These are phyloP conservation scores for Effrenium voratum DNA, from an alignment of 73 alveolate genomes.

Conservation along the genomic window DNA sequence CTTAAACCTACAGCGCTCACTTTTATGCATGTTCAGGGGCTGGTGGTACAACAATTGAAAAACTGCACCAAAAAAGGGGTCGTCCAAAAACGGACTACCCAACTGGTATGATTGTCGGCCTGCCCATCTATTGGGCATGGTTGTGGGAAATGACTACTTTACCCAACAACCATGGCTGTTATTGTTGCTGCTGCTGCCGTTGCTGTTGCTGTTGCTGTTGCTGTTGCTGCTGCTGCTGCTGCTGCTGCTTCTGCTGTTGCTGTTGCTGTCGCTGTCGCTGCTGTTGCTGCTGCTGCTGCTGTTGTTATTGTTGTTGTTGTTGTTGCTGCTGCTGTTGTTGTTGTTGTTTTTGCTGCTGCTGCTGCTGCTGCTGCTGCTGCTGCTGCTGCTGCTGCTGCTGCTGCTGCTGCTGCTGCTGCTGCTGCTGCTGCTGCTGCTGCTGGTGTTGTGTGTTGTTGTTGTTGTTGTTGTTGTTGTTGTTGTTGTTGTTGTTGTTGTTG, in stretches of 20 bases:
- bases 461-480: background rate
- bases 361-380: background rate
- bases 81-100: background rate
- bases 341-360: background rate
- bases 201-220: background rate
- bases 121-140: background rate
- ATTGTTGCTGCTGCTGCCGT: background rate
- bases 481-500: too few relatives aligned
- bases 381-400: background rate
- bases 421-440: background rate
- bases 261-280: background rate
- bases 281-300: background rate
- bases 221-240: too few relatives aligned
- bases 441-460: background rate
- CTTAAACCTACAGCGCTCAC: too few relatives aligned
- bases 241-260: too few relatives aligned
- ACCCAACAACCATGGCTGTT: background rate
- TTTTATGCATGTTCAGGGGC: too few relatives aligned
- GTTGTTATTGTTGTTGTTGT: too few relatives aligned
- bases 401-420: background rate
- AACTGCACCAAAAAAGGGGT: too few relatives aligned
- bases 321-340: background rate
- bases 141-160: background rate
- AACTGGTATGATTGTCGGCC: background rate
- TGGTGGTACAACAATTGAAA: too few relatives aligned